These are phyloP conservation scores for Metschnikowia colocasiae DNA, from an alignment of 805 yeast genomes.

Conservation along the genomic window DNA sequence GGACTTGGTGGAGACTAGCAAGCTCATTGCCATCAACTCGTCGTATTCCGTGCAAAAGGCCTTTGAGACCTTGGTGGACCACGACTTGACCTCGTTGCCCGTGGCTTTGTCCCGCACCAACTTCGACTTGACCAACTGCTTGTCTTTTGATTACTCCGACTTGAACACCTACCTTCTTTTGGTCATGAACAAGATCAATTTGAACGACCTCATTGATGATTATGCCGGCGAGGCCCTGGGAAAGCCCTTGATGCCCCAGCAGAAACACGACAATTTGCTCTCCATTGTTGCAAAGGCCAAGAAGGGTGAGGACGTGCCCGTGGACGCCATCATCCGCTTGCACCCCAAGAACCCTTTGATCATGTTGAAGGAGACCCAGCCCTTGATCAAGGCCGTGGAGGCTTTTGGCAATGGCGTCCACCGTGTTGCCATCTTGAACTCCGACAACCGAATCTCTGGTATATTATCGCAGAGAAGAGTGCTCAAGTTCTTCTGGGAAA, in stretches of 20 bases:
- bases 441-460: slow-evolving; percentile 54
- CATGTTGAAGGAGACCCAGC: slow-evolving; percentile 65
- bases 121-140: slow-evolving; percentile 57
- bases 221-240: slow-evolving; percentile 21
- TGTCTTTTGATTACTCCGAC: slow-evolving; percentile 90
- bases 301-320: slow-evolving; percentile 87
- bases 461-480: slow-evolving; percentile 87
- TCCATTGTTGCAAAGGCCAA: slow-evolving; percentile 60
- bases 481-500: slow-evolving; percentile 84
- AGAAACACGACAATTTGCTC: slow-evolving; percentile 39
- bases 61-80: slow-evolving; percentile 66
- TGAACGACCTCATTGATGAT: slow-evolving; percentile 34
- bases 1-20: slow-evolving; percentile 75
- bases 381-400: slow-evolving; percentile 72
- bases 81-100: slow-evolving; percentile 84
- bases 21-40: slow-evolving; percentile 66
- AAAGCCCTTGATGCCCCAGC: slow-evolving; percentile 23
- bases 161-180: slow-evolving; percentile 80
- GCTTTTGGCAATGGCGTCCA: slow-evolving; percentile 94
- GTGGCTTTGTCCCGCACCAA: slow-evolving; percentile 38
- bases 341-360: slow-evolving; percentile 87
- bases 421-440: slow-evolving; percentile 75
- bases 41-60: slow-evolving; percentile 80
- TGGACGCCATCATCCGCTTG: slow-evolving; percentile 76
- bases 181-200: slow-evolving; percentile 67